Percentiles rank a stretch among this genome's conserved stretches.
phyloP scores from a whole-genome alignment of 1,284 basidiomycete genomes.

The Termitomyces sp. region DNA sequence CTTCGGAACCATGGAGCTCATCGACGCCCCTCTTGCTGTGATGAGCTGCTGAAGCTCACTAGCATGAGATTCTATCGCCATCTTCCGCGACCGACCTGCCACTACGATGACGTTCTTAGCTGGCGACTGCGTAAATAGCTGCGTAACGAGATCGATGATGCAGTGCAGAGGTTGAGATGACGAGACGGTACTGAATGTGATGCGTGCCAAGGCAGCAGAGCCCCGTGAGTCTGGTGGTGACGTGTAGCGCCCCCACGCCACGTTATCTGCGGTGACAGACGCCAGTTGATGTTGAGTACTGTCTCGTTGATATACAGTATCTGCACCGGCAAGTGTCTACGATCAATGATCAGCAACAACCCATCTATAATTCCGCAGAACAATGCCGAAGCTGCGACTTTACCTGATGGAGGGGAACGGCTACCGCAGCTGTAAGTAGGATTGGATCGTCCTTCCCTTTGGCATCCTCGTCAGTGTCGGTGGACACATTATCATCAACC shows the following conservation, averaged over 20 bases:
- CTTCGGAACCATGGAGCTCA: slow-evolving; percentile 61
- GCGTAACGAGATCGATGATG: slow-evolving; percentile 40
- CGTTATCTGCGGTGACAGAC: slow-evolving; percentile 72
- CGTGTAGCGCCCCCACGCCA: slow-evolving; percentile 59
- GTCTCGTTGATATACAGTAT: slow-evolving; percentile 64
- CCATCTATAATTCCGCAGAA: not conserved
- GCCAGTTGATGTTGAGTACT: slow-evolving; percentile 58
- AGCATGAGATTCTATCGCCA: slow-evolving; percentile 51
- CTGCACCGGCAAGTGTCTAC: slow-evolving; percentile 47
- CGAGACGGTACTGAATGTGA: slow-evolving; percentile 46
- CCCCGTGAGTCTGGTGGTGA: slow-evolving; percentile 20
- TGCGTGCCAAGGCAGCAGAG: slow-evolving; percentile 41
- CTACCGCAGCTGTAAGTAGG: slow-evolving; percentile 1
- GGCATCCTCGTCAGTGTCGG: slow-evolving; percentile 24
- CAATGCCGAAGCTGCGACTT: not conserved
- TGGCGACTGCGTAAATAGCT: slow-evolving; percentile 19
- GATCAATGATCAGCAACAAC: slow-evolving; percentile 3
- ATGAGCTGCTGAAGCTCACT: slow-evolving; percentile 57
- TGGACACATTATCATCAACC: slow-evolving; percentile 31
- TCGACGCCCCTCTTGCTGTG: slow-evolving; percentile 35
- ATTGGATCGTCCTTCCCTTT: slow-evolving; percentile 20
- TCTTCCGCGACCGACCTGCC: slow-evolving; percentile 69
- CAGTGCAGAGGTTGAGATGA: slow-evolving; percentile 52
- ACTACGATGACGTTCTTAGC: slow-evolving; percentile 53
- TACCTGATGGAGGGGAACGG: slow-evolving; percentile 23